phyloP scores from a whole-genome alignment of 1,284 basidiomycete genomes.

The Chalciporus sp. region DNA sequence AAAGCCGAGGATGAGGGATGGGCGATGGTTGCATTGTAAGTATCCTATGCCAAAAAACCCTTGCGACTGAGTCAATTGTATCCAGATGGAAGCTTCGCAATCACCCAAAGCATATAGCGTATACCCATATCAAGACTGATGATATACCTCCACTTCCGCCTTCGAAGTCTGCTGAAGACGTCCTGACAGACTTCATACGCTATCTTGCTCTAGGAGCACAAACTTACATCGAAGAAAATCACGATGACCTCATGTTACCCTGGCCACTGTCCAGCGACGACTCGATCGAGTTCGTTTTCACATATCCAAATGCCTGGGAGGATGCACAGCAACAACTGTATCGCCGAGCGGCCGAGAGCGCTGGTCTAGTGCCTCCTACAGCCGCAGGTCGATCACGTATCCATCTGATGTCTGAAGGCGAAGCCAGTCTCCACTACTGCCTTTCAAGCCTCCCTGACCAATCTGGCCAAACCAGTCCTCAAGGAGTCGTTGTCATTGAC shows the following conservation, averaged over 20 bases:
- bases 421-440: slow-evolving; percentile 47
- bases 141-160: slow-evolving; percentile 44
- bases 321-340: slow-evolving; percentile 36
- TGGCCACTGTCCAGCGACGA: slow-evolving; percentile 19
- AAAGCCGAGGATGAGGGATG: slow-evolving; percentile 44
- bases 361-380: slow-evolving; percentile 24
- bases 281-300: slow-evolving; percentile 34
- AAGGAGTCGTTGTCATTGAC: slow-evolving; percentile 38
- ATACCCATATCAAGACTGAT: background rate
- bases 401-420: slow-evolving; percentile 48
- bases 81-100: too few relatives aligned
- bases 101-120: too few relatives aligned
- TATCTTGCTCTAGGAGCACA: slow-evolving; percentile 47
- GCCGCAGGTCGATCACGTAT: slow-evolving; percentile 32
- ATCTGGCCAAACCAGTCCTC: background rate
- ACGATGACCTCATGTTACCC: slow-evolving; percentile 38
- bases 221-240: slow-evolving; percentile 46
- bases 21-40: slow-evolving; percentile 49
- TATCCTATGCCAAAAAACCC: background rate
- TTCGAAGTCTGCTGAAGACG: slow-evolving; percentile 42
- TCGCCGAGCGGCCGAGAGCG: slow-evolving; percentile 33
- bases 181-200: slow-evolving; percentile 51
- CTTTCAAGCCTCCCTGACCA: slow-evolving; percentile 27
- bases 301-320: slow-evolving; percentile 42
- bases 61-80: too few relatives aligned